Percentiles rank a stretch among this genome's conserved stretches.
These are phyloP conservation scores for Zoysia pacifica DNA, from an alignment of 176 grass and related monocot genomes.

Conservation along the genomic window DNA sequence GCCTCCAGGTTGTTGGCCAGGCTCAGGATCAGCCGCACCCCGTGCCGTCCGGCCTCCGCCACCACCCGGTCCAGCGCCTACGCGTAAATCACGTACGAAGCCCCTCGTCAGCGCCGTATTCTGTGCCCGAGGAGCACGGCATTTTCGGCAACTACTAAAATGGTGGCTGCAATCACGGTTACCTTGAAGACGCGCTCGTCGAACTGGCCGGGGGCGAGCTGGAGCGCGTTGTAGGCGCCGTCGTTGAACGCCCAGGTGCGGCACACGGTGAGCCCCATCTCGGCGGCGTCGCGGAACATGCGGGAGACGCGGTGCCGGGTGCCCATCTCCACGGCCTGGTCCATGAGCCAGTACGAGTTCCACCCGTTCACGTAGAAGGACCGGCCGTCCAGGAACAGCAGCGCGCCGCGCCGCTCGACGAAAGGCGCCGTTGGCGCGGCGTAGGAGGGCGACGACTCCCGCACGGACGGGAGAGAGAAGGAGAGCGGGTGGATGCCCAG, in stretches of 20 bases:
- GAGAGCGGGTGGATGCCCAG: slow-evolving; percentile 42
- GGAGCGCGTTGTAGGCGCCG: slow-evolving; percentile 87
- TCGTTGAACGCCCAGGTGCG: slow-evolving; percentile 98
- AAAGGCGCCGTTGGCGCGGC: slow-evolving; percentile 43
- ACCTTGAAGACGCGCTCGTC: slow-evolving; percentile 89
- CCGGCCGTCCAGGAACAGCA: slow-evolving; percentile 57
- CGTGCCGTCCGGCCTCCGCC: slow-evolving; percentile 67
- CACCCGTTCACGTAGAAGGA: slow-evolving; percentile 90
- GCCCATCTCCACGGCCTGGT: slow-evolving; percentile 70
- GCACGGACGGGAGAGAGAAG: slow-evolving; percentile 21
- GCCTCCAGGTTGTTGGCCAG: slow-evolving; percentile 88
- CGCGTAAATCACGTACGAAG: neutral
- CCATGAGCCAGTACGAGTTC: slow-evolving; percentile 99
- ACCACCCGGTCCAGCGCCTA: slow-evolving; percentile 85
- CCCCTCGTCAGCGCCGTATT: neutral
- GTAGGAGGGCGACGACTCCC: neutral
- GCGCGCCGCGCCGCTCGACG: slow-evolving; percentile 71
- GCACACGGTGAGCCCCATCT: slow-evolving; percentile 96
- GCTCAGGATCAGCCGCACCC: slow-evolving; percentile 72
- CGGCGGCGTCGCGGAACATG: slow-evolving; percentile 54
- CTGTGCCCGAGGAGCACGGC: neutral
- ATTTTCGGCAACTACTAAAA: neutral
- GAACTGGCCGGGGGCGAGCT: slow-evolving; percentile 71
- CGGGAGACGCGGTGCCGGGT: slow-evolving; percentile 56
- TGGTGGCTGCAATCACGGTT: neutral